Evolutionary conservation across 768 basidiomycete genomes (phyloP), one percentile per base, ranked within the genome.

Genomic region (Amanita brunnescens): DNA sequence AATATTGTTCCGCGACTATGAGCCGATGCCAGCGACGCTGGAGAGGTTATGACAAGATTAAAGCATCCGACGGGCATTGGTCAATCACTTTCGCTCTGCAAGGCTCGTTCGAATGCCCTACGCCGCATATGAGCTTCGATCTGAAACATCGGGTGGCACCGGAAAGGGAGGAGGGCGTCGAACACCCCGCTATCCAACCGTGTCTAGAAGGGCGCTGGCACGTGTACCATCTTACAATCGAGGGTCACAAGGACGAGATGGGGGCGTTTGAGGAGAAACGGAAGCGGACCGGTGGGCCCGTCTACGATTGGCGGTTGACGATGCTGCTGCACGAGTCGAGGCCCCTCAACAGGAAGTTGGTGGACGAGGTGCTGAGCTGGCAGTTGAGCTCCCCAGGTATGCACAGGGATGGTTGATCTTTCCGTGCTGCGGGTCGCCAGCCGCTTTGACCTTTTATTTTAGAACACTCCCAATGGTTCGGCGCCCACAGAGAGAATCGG

Each of bases 401-500:
- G 49, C 18, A 10, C n/a, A n/a, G 14, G 6, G 14, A 29, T 26
- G 26, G 16, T 23, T 40, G 14, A 13, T 38, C 13, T 4, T 2
- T 26, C 21, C 12, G 9, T 34, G 33, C 30, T 13, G 8, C 20
- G 23, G 18, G 3, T 47, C 34, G 46, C 33, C 32, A 30, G 18
- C 13, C 16, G 14, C 6, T 24, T 2, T 47, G 3, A n/a, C n/a
- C n/a, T n/a, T n/a, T n/a, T n/a, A n/a, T n/a, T 12, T 21, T 39
- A 50, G 49, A 51, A 9, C 50, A 51, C 13, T n/a, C 29, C 23
- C 35, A 18, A n/a, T 51, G 50, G 50, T 44, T 51, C 33, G 41
- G 41, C 13, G n/a, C 5, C 21, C 24, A 35, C 9, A 44, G 50
- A 33, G 10, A 40, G 16, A 41, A 37, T 44, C 8, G 32, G 21